Base-by-base conservation (phyloP, 305 asterid species). In the Rubia occidens region DNA sequence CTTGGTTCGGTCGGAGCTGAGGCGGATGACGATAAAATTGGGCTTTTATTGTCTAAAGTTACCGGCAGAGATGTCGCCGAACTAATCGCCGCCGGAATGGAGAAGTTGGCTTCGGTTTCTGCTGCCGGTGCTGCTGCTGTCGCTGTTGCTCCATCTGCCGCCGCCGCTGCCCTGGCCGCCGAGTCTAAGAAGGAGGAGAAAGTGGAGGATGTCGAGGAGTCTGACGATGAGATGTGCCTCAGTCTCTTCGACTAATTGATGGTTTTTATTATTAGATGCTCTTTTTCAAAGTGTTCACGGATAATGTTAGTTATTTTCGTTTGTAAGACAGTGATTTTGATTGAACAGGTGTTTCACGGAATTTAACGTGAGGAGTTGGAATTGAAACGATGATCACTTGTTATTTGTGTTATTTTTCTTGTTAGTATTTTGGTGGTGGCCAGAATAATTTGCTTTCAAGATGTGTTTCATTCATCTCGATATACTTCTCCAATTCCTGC, bases 1-100 rank as follows among this genome's bases (percentile, higher is more conserved):
- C 64, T 70, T 3, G 60, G 68, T 17, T 26, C 74, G 0, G 74
- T 66, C 47, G 24, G 58, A 53, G 58, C 21, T 53, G 58, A 53
- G 2, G 24, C 58, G 8, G 58, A 15, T 15, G 58, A 53, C 21
- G 24, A 53, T 13, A 44, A 44, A n/a, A n/a, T 53, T 4, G 21
- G 14, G 21, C 21, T 53, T 53, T 7, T 53, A 0, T n/a, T 53
- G 59, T 53, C 59, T n/a, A 5, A n/a, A n/a, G 24, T 53, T 53
- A 3, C 59, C 3, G 59, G 26, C 0, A 53, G 15, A 53, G 59
- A 53, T 8, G 11, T 53, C 59, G 15, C 26, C 59, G 59, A 53
- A 53, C 24, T n/a, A 10, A 53, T 53, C 11, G 26, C 2, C 8
- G 20, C 21, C 9, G 58, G 24, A 8, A 14, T 15, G 10, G 9